Evolutionary conservation across 345 rosid species (phyloP).

Genomic region (Syzygium grande): DNA sequence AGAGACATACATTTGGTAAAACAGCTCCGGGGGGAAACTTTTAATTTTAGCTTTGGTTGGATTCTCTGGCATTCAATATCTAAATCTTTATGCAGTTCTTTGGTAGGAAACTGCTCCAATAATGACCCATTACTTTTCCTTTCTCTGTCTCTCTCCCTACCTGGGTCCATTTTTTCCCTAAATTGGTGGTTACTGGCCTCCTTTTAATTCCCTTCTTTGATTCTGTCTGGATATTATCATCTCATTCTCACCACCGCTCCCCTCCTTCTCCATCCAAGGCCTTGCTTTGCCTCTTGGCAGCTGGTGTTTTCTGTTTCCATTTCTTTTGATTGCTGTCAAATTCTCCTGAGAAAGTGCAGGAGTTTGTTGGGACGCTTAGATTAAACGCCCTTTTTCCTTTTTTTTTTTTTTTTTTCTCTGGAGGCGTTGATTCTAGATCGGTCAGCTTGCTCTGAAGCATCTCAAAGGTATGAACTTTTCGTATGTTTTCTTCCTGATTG

Average conservation of each 20-base stretch:
- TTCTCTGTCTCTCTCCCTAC: background rate
- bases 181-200: background rate
- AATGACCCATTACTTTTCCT: background rate
- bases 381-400: background rate
- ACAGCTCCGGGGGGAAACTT: background rate
- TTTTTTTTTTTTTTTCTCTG: background rate
- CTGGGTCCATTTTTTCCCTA: background rate
- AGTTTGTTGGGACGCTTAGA: background rate
- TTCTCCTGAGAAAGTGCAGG: background rate
- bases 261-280: background rate
- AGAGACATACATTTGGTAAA: background rate
- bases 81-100: background rate
- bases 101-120: background rate
- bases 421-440: background rate
- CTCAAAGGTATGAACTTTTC: background rate
- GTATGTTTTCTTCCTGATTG: background rate
- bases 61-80: background rate
- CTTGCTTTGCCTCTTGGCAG: background rate
- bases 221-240: background rate
- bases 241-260: background rate
- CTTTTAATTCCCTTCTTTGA: background rate
- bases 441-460: background rate
- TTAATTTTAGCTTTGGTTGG: background rate
- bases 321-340: background rate
- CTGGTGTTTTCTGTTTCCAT: background rate